Evolutionary conservation across 495 filamentous ascomycete species (phyloP), one percentile per base, ranked within the genome.

Genomic region (Aspergillus asperescens): DNA sequence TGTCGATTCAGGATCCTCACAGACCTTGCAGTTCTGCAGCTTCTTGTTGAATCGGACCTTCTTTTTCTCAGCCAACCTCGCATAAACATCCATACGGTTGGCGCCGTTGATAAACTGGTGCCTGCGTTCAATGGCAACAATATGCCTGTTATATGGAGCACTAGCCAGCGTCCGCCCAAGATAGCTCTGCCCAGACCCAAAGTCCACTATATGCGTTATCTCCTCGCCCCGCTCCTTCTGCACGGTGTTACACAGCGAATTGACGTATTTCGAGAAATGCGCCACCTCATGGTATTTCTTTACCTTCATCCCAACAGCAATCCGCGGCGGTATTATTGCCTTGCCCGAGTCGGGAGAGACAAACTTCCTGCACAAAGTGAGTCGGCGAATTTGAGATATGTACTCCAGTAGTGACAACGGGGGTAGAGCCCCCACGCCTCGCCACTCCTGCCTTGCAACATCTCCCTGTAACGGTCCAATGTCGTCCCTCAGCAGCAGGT

Each of bases 181-280:
- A 62, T 98, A 98, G 59, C 93, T 96, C 62, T 96, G 93, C 0
- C 93, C 93, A 42, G 89, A 94, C 19, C 93, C 93, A 67, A 96
- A 96, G 67, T 98, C 93, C 46, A 96, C 82, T 50, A 96, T 80
- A 71, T 97, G 91, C 1, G 89, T 89, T 45, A 96, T 83, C 18
- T 74, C 61, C 40, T 73, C 68, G 20, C 69, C 70, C 22, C 64
- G 68, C 55, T 80, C 76, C 35, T 76, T 66, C 1, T 77, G 68
- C 45, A 88, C 81, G 31, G 82, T 78, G 7, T 73, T 72, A 32
- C 68, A 67, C 13, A 77, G 62, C 27, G 67, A 62, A 55, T 76
- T 62, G 52, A 87, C 75, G 58, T 84, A 96, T 23, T 59, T 66
- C 32, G 83, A 78, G 56, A 85, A 84, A 60, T 84, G 72, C 22